Conservation (phyloP, 345 rosid species). For the Lepidium africanum region DNA sequence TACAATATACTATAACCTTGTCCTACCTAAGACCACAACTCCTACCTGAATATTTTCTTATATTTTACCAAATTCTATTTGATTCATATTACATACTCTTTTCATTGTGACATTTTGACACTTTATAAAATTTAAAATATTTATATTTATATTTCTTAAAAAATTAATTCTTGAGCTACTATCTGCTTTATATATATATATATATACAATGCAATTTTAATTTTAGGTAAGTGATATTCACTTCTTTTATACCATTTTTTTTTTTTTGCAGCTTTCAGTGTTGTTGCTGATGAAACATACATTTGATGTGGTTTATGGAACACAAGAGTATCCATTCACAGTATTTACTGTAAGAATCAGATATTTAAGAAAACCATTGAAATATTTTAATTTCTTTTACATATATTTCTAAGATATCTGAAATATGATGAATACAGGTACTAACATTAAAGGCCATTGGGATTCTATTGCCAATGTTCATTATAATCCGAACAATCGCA, state of each 20-base stretch:
- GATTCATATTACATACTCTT: neutral
- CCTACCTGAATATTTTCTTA: constrained; percentile 6
- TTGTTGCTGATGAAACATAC: constrained; percentile 61
- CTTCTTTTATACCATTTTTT: neutral
- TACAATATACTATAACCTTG: constrained; percentile 5
- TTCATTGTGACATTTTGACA: neutral
- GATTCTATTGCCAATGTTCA: constrained; percentile 66
- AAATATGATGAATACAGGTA: constrained; percentile 33
- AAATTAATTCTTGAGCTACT: neutral
- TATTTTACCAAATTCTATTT: neutral
- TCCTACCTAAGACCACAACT: constrained; percentile 18
- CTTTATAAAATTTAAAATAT: too few relatives aligned
- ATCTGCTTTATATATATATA: too few relatives aligned
- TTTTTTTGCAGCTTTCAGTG: constrained; percentile 48
- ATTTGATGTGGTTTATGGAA: constrained; percentile 42
- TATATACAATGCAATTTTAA: too few relatives aligned
- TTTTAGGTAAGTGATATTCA: too few relatives aligned
- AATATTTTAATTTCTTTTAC: neutral
- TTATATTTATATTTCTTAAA: too few relatives aligned
- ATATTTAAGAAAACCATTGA: neutral
- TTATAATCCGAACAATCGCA: constrained; percentile 47
- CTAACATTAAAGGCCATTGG: constrained; percentile 60
- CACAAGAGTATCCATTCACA: constrained; percentile 65
- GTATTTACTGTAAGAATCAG: constrained; percentile 41
- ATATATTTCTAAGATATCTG: neutral